Conservation (phyloP, 306 rosid genomes). For the Vigna radiata region DNA sequence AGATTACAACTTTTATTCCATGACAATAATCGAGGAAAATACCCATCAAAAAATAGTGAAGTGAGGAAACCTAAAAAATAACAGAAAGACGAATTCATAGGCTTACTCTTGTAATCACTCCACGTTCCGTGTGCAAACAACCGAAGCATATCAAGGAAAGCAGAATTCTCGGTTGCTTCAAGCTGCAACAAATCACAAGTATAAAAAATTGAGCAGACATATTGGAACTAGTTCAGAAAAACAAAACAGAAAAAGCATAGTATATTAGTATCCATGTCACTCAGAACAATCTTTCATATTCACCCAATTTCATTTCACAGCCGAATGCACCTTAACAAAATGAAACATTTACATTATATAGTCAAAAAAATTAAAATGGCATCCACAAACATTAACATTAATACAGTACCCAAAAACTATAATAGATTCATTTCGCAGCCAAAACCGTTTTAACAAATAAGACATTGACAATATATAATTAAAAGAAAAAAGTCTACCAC, state of each 20-base stretch:
- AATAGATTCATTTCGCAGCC: background rate
- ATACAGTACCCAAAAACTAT: background rate
- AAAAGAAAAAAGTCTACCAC: background rate
- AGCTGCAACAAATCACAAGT: constrained; percentile 57
- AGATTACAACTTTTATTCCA: constrained; percentile 5
- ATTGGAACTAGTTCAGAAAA: background rate
- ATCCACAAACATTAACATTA: background rate
- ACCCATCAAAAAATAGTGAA: background rate
- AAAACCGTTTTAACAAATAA: no score
- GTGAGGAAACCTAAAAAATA: background rate
- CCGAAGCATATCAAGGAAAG: constrained; percentile 74
- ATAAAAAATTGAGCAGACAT: background rate
- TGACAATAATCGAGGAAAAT: background rate
- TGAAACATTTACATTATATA: background rate
- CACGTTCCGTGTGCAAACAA: constrained; percentile 94
- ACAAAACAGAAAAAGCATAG: background rate
- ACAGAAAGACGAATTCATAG: background rate
- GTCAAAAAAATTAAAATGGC: background rate
- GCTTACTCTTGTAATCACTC: constrained; percentile 94
- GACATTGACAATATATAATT: background rate
- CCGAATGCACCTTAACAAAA: background rate
- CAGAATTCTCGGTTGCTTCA: constrained; percentile 71
- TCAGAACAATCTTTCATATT: background rate
- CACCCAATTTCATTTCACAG: background rate
- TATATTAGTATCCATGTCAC: background rate